Evolutionary conservation across 1,284 basidiomycete species (phyloP).

Genomic region (Cyathus pygmaeus): DNA sequence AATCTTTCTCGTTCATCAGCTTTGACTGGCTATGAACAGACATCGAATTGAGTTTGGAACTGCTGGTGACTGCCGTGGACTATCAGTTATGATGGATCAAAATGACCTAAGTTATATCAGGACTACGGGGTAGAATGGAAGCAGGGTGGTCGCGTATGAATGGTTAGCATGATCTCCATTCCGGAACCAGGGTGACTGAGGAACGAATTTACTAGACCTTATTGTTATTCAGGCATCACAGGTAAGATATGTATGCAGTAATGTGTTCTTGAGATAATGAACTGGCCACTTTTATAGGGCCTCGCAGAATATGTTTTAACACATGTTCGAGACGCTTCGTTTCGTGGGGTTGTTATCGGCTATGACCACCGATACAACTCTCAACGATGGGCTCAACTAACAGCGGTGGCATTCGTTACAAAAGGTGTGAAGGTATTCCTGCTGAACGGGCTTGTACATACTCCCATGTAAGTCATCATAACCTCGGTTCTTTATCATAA

Average conservation of each 20-base stretch:
- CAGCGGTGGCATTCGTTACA: conserved; percentile 74
- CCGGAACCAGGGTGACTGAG: not conserved
- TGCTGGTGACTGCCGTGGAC: conserved; percentile 62
- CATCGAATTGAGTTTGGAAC: conserved; percentile 86
- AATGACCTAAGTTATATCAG: conserved; percentile 48
- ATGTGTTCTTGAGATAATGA: not conserved
- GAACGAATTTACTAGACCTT: conserved; percentile 56
- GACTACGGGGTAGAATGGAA: conserved; percentile 84
- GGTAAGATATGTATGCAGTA: conserved; percentile 43
- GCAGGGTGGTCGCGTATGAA: conserved; percentile 90
- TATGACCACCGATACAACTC: conserved; percentile 86
- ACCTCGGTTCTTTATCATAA: too few relatives aligned
- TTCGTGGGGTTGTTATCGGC: conserved; percentile 80
- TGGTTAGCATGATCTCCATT: conserved; percentile 35
- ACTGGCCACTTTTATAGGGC: conserved; percentile 56
- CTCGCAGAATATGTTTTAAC: conserved; percentile 76
- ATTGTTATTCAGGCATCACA: conserved; percentile 86
- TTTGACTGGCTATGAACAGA: conserved; percentile 44
- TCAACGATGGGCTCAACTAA: conserved; percentile 77
- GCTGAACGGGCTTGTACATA: conserved; percentile 78
- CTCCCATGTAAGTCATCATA: conserved; percentile 70
- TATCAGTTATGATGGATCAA: not conserved
- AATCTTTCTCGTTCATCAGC: not conserved
- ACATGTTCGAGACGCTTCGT: conserved; percentile 60
- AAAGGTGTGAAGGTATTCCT: conserved; percentile 76